Evolutionary conservation across 2,329 filamentous ascomycete species (phyloP).

Genomic region (Trichophyton simii): DNA sequence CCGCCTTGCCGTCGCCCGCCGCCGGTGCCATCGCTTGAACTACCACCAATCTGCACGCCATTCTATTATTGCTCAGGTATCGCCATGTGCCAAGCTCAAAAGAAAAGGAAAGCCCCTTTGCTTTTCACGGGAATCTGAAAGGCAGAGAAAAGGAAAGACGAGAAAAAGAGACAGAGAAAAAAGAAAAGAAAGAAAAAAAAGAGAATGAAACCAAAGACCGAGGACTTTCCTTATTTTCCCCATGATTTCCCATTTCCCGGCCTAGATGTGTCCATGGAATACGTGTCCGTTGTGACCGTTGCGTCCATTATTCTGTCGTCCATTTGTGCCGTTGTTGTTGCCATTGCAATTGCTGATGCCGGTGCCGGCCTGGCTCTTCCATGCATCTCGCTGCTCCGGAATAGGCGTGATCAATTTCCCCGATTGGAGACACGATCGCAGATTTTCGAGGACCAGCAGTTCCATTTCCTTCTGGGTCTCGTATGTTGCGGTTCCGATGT

Average conservation of each 20-base stretch:
- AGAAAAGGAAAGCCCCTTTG: not conserved
- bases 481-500: constrained; percentile 48
- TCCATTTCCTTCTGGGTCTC: constrained; percentile 53
- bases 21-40: not conserved
- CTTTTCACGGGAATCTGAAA: not conserved
- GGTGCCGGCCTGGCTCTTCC: constrained; percentile 7
- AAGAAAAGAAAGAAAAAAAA: not conserved
- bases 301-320: not conserved
- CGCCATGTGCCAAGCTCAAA: not conserved
- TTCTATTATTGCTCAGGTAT: not conserved
- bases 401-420: constrained; percentile 49
- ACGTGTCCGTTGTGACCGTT: constrained; percentile 4
- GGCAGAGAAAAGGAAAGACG: not conserved
- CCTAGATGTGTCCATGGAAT: not conserved
- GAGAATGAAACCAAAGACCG: not conserved
- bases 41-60: not conserved
- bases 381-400: constrained; percentile 43
- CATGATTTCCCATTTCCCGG: not conserved
- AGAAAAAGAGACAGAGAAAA: no score
- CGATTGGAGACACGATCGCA: constrained; percentile 45
- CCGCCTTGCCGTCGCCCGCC: not conserved
- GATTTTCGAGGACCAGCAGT: constrained; percentile 45
- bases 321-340: not conserved
- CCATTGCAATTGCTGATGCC: not conserved
- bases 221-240: not conserved